Evolutionary conservation across 2,329 filamentous ascomycete species (phyloP).

Genomic region (Diaporthe vexans): DNA sequence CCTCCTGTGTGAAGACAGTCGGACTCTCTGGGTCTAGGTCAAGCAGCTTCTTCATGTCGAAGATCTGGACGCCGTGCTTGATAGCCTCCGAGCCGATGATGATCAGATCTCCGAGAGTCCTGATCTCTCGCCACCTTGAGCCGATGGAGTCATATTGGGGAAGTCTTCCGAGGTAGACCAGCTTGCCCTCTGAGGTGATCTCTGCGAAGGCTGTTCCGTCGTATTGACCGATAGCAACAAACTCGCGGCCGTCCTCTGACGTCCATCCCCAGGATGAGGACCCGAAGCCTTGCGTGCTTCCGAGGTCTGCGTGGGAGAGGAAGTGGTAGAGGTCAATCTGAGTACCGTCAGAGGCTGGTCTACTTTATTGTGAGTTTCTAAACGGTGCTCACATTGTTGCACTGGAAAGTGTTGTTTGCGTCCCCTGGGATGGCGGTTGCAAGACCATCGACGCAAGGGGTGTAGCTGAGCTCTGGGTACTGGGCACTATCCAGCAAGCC

Average conservation of each 20-base stretch:
- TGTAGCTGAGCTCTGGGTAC: constrained; percentile 29
- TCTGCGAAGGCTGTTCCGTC: constrained; percentile 69
- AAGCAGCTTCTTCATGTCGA: constrained; percentile 72
- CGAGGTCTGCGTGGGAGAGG: constrained; percentile 53
- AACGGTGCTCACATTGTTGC: constrained; percentile 1
- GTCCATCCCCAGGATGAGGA: constrained; percentile 68
- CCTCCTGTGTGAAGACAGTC: constrained; percentile 58
- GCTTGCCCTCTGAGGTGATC: constrained; percentile 62
- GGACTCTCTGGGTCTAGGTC: constrained; percentile 59
- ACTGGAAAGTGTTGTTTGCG: constrained; percentile 24
- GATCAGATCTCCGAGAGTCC: constrained; percentile 54
- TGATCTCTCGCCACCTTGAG: constrained; percentile 67
- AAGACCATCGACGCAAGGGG: constrained; percentile 9
- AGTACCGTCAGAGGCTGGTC: background rate
- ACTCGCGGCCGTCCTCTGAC: constrained; percentile 65
- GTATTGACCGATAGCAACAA: constrained; percentile 66
- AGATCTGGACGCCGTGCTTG: constrained; percentile 72
- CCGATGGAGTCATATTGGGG: constrained; percentile 60
- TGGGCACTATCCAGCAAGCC: constrained; percentile 13
- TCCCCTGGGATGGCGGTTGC: constrained; percentile 16
- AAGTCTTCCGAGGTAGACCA: constrained; percentile 67
- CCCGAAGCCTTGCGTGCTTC: constrained; percentile 51
- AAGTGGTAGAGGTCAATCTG: constrained; percentile 56
- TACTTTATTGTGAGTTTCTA: accelerated
- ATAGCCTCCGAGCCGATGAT: constrained; percentile 58